These are phyloP conservation scores for Micromonas pusilla DNA, from an alignment of 139 green algal species.

Conservation along the genomic window DNA sequence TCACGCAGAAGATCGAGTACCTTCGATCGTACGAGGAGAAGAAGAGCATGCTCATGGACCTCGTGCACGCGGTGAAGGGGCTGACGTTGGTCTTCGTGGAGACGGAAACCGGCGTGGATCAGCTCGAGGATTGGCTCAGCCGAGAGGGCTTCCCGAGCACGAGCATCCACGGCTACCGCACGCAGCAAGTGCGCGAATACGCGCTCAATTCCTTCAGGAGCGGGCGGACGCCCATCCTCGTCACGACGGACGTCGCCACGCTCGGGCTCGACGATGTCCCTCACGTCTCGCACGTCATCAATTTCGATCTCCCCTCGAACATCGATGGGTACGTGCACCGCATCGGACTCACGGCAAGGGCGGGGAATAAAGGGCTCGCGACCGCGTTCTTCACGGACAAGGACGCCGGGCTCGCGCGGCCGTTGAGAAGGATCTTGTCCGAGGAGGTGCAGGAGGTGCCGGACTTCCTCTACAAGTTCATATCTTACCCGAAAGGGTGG, in stretches of 20 bases:
- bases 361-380: constrained; percentile 93
- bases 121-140: constrained; percentile 85
- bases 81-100: constrained; percentile 96
- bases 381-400: constrained; percentile 93
- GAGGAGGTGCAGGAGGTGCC: constrained; percentile 96
- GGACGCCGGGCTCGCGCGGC: constrained; percentile 68
- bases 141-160: constrained; percentile 79
- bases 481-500: no score
- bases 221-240: constrained; percentile 50
- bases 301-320: constrained; percentile 78
- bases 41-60: constrained; percentile 85
- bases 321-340: constrained; percentile 82
- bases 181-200: constrained; percentile 57
- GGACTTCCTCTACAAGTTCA: constrained; percentile 76
- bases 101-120: constrained; percentile 93
- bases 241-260: constrained; percentile 93
- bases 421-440: constrained; percentile 68
- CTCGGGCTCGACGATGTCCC: constrained; percentile 87
- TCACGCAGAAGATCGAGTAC: constrained; percentile 86
- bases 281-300: constrained; percentile 79
- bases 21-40: constrained; percentile 68
- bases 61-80: constrained; percentile 73
- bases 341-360: constrained; percentile 73
- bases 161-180: constrained; percentile 91
- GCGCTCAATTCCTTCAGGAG: constrained; percentile 71